Evolutionary conservation across 2,329 filamentous ascomycete species (phyloP), one percentile per base, ranked within the genome.

Genomic region (Fusarium hostae): DNA sequence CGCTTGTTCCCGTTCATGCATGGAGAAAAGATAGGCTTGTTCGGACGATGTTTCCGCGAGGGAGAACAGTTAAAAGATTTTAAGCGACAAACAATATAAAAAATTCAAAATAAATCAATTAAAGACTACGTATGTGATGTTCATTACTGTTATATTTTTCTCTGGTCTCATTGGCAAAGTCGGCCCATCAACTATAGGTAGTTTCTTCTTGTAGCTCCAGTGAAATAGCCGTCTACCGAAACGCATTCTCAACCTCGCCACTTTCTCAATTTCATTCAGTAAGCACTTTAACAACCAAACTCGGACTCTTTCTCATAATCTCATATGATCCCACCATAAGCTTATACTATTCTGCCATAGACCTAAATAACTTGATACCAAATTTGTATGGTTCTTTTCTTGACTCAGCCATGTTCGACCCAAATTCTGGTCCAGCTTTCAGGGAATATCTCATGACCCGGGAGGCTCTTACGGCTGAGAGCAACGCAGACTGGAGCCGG

Each of bases 401-500:
- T 16, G 12, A 34, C 8, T 13, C 58, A 65, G 50, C 54, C 52
- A 82, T 81, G 78, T 82, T 79, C 59, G 80, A 82, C 55, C 63
- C 71, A 30, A 64, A 69, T 22, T 75, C 77, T 12, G 82, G 81
- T 22, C 81, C 82, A 48, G 78, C 81, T 65, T 83, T 79, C 57
- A 78, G 68, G 63, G 81, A 84, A 79, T 81, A 79, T 76, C 76
- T 77, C n/a, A 48, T 81, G 37, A 70, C 78, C 28, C 77, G 79
- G 24, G 75, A 73, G n/a, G 45, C 61, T 54, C 51, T 77, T 65
- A 50, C 66, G 37, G 67, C 67, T 20, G 77, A 78, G 40, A 63
- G 44, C 35, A 68, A 72, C 18, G 52, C 72, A 48, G 80, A 82
- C 72, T 84, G 82, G 82, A 81, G 80, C 32, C 79, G 79, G 40